phyloP scores from a whole-genome alignment of 176 grass and related monocot species.

The Puccinellia tenuiflora region DNA sequence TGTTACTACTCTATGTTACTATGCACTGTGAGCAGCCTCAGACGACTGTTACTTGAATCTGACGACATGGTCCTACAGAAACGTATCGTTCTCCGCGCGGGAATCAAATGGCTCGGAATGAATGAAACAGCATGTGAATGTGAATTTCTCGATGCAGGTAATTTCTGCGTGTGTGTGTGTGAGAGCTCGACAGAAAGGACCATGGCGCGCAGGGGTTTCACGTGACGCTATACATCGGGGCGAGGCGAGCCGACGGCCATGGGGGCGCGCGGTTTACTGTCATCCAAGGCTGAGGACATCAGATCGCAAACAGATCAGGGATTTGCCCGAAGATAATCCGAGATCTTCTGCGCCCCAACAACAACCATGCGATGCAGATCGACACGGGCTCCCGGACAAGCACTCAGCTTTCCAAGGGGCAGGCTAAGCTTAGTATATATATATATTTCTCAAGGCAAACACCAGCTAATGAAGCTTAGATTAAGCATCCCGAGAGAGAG shows the following conservation, averaged over 20 bases:
- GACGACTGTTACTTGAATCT: no score
- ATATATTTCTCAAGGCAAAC: neutral
- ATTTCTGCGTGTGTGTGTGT: slow-evolving; percentile 12
- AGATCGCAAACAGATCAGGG: no score
- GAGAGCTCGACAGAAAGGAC: slow-evolving; percentile 14
- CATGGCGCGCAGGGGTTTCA: neutral
- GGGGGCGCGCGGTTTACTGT: no score
- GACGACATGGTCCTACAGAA: neutral
- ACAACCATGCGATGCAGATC: neutral
- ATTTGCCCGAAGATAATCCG: no score
- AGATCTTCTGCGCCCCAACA: no score
- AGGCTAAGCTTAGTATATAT: neutral
- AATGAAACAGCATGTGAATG: slow-evolving; percentile 9
- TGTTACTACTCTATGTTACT: no score
- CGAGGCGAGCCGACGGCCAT: no score
- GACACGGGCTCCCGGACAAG: slow-evolving; percentile 16
- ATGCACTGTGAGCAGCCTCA: no score
- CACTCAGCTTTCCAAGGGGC: slow-evolving; percentile 27
- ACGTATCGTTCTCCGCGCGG: neutral
- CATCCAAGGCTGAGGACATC: no score
- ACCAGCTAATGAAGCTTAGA: neutral
- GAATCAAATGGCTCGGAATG: neutral
- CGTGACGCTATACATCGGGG: slow-evolving; percentile 21
- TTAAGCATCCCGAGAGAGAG: slow-evolving; percentile 28
- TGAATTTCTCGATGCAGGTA: slow-evolving; percentile 15